Evolutionary conservation across 768 basidiomycete species (phyloP).

Genomic region (Macrolepiota dolichaula): DNA sequence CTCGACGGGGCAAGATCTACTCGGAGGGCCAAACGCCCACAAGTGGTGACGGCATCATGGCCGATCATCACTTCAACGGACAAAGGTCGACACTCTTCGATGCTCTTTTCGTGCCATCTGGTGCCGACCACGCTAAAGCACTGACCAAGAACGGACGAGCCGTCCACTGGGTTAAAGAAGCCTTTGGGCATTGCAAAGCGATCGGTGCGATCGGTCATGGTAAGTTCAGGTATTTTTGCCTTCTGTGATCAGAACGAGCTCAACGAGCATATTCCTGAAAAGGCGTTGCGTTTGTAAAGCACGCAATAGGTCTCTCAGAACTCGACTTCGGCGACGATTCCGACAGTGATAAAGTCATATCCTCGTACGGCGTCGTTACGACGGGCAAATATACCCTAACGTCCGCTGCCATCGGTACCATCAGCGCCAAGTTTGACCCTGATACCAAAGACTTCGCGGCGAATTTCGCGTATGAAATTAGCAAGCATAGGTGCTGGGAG

Average conservation of each 20-base stretch:
- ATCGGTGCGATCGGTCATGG: constrained; percentile 77
- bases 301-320: constrained; percentile 42
- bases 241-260: not conserved
- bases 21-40: constrained; percentile 25
- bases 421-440: constrained; percentile 39
- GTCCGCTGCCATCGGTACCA: constrained; percentile 36
- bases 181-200: constrained; percentile 83
- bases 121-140: constrained; percentile 52
- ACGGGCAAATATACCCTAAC: constrained; percentile 45
- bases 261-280: not conserved
- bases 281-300: constrained; percentile 49
- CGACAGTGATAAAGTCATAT: constrained; percentile 39
- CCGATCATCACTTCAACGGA: constrained; percentile 73
- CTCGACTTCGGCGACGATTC: constrained; percentile 35
- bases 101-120: constrained; percentile 75
- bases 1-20: constrained; percentile 54
- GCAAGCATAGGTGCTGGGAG: constrained; percentile 63
- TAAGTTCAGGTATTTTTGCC: constrained; percentile 18
- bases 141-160: constrained; percentile 63
- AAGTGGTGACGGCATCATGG: constrained; percentile 32
- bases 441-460: constrained; percentile 51
- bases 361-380: constrained; percentile 63
- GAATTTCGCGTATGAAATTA: constrained; percentile 60
- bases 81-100: constrained; percentile 85
- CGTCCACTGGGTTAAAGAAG: constrained; percentile 82